Evolutionary conservation across 192 early-diverging fungal genomes (phyloP).

Genomic region (Haplosporangium gracile): DNA sequence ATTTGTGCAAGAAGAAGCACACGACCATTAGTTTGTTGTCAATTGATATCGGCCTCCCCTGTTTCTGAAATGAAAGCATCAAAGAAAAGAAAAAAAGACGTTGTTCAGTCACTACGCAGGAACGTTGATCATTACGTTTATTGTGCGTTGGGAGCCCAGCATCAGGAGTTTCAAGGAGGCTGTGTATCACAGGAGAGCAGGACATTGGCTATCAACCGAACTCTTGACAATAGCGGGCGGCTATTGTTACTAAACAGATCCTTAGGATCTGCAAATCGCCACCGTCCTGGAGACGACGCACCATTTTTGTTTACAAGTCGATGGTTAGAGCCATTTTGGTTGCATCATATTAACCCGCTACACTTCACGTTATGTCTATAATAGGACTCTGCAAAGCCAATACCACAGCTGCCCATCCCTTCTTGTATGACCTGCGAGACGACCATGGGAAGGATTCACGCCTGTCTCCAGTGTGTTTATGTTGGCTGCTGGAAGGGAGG

Average conservation of each 20-base stretch:
- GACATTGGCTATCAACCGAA: background rate
- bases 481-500: slow-evolving; percentile 82
- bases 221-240: background rate
- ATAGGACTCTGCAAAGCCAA: slow-evolving; percentile 26
- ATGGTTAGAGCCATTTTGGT: background rate
- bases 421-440: slow-evolving; percentile 70
- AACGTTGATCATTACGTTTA: background rate
- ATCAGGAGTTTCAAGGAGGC: background rate
- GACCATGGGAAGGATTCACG: slow-evolving; percentile 76
- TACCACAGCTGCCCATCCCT: slow-evolving; percentile 67
- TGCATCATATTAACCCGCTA: background rate
- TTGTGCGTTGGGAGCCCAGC: background rate
- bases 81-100: background rate
- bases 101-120: background rate
- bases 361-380: background rate
- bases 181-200: background rate
- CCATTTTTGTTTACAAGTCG: background rate
- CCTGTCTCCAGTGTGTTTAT: slow-evolving; percentile 86
- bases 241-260: background rate
- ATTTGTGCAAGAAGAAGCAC: background rate
- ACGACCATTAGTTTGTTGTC: background rate
- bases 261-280: background rate
- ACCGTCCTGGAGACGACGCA: background rate
- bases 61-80: background rate
- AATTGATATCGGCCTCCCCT: background rate